Percentiles rank a stretch among this genome's conserved stretches.
phyloP scores from a whole-genome alignment of 305 asterid species.

The Fraxinus floribunda region DNA sequence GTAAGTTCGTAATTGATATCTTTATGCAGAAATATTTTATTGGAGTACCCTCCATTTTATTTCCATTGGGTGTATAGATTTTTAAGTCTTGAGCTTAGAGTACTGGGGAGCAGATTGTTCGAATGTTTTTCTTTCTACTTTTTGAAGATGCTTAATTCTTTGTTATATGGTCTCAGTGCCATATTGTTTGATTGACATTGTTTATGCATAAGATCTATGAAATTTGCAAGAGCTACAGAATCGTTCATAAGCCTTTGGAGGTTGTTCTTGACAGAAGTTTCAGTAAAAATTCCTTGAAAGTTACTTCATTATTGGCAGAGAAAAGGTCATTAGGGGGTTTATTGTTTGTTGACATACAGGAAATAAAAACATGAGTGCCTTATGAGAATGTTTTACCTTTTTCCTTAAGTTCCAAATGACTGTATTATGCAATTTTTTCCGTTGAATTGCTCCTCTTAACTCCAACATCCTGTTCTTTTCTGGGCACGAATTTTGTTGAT shows the following conservation, averaged over 20 bases:
- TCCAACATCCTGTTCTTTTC: not conserved
- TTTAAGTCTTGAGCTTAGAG: not conserved
- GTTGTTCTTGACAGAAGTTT: not conserved
- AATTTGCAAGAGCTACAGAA: not conserved
- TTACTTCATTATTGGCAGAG: not conserved
- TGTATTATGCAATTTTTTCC: not conserved
- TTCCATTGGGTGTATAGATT: not conserved
- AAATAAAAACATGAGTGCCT: not conserved
- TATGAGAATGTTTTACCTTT: not conserved
- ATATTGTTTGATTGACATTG: not conserved
- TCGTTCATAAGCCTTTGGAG: not conserved
- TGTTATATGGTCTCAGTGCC: not conserved
- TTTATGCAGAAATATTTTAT: not conserved
- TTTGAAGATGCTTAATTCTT: not conserved
- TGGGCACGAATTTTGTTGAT: not conserved
- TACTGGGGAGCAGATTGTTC: not conserved
- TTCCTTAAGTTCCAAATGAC: not conserved
- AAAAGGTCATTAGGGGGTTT: not conserved
- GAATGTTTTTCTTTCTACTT: not conserved
- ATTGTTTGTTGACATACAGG: not conserved
- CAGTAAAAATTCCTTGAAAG: not conserved
- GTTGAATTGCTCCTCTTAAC: not conserved
- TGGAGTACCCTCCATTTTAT: not conserved
- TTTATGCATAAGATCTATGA: not conserved
- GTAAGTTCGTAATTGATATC: slow-evolving; percentile 27